phyloP scores from a whole-genome alignment of 805 yeast species.

The Hermanozyma aechmeae region DNA sequence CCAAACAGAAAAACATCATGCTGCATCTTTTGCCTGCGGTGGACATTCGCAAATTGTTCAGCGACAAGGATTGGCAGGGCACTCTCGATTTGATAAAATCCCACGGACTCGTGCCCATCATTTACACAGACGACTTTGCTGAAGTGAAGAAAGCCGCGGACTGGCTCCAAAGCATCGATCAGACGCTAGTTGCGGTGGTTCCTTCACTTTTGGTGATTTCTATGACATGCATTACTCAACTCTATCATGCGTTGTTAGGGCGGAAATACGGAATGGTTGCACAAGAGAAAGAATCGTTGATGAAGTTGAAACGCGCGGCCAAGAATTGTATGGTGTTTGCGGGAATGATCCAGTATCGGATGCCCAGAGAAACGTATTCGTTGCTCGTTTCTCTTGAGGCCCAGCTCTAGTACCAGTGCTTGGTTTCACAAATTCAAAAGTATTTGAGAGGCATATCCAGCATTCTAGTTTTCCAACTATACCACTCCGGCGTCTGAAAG shows the following conservation, averaged over 20 bases:
- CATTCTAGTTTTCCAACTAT: too few relatives aligned
- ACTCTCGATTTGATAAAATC: conserved; percentile 47
- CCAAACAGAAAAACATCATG: conserved; percentile 56
- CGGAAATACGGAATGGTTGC: conserved; percentile 35
- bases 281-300: conserved; percentile 42
- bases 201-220: conserved; percentile 74
- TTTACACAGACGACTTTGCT: conserved; percentile 37
- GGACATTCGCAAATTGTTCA: conserved; percentile 52
- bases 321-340: conserved; percentile 90
- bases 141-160: conserved; percentile 61
- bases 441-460: too few relatives aligned
- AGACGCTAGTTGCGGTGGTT: conserved; percentile 64
- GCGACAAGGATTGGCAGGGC: conserved; percentile 48
- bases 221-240: conserved; percentile 65
- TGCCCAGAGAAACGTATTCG: conserved; percentile 81
- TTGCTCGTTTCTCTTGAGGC: conserved; percentile 57
- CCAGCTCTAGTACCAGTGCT: conserved; percentile 16
- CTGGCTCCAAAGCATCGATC: conserved; percentile 45
- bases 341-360: conserved; percentile 86
- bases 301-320: conserved; percentile 49
- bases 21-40: conserved; percentile 56
- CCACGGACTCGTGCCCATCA: conserved; percentile 60
- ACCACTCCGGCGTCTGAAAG: too few relatives aligned
- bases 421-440: too few relatives aligned
- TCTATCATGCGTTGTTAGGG: conserved; percentile 37